Conservation (phyloP, 2,329 filamentous ascomycete species). For the Clarireedia monteithiana region DNA sequence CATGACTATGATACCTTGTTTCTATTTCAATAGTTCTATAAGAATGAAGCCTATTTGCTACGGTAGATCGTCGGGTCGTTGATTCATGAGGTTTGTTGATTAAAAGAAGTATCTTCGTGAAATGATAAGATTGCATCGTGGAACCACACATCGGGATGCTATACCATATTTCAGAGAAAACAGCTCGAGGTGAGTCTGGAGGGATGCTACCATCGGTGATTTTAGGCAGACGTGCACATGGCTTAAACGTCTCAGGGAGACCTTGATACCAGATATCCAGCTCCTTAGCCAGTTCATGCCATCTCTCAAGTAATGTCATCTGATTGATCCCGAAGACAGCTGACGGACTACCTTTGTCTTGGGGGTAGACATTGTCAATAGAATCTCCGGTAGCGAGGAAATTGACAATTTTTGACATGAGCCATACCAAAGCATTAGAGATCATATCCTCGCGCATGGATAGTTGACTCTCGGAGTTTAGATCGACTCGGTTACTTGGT, state of each 20-base stretch:
- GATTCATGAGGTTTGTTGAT: conserved; percentile 52
- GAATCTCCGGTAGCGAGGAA: conserved; percentile 52
- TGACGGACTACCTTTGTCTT: conserved; percentile 30
- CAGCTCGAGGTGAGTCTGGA: conserved; percentile 26
- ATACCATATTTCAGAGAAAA: conserved; percentile 54
- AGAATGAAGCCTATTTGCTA: conserved; percentile 45
- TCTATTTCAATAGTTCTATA: conserved; percentile 50
- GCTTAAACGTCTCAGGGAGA: conserved; percentile 50
- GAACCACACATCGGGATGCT: conserved; percentile 55
- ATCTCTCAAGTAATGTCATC: conserved; percentile 42
- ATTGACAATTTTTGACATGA: conserved; percentile 59
- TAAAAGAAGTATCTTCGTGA: conserved; percentile 53
- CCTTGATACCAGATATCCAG: conserved; percentile 52
- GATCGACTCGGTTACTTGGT: conserved; percentile 35
- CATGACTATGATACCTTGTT: conserved; percentile 48
- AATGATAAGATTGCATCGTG: conserved; percentile 59
- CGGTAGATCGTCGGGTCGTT: conserved; percentile 41
- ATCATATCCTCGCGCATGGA: conserved; percentile 55
- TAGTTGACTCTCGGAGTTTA: conserved; percentile 36
- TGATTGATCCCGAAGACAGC: conserved; percentile 38
- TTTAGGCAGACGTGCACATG: conserved; percentile 42
- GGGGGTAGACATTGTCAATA: conserved; percentile 31
- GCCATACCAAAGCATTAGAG: conserved; percentile 57
- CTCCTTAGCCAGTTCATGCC: conserved; percentile 47
- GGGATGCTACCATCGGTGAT: conserved; percentile 18